These are phyloP conservation scores for Sophora flavescens DNA, from an alignment of 306 rosid species.

Conservation along the genomic window DNA sequence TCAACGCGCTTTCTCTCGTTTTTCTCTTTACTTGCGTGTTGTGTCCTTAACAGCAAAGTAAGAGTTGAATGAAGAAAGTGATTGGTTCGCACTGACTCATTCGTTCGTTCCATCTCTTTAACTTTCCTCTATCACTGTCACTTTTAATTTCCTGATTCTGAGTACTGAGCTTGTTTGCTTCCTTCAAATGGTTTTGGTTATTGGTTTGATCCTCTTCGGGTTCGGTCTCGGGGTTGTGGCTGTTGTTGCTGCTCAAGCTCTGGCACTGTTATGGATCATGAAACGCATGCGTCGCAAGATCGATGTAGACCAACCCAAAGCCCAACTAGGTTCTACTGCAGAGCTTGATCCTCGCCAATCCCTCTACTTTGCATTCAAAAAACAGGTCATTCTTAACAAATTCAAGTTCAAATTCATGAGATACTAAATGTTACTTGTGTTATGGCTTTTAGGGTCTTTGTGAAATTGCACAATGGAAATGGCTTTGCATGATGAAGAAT, in stretches of 20 bases:
- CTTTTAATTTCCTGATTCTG: not conserved
- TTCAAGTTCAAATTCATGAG: not conserved
- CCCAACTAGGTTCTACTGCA: not conserved
- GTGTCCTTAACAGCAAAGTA: too few relatives aligned
- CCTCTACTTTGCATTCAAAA: constrained; percentile 58
- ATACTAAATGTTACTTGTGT: not conserved
- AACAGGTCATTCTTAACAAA: constrained; percentile 59
- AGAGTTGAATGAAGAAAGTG: too few relatives aligned
- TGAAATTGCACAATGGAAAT: not conserved
- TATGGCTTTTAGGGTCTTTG: not conserved
- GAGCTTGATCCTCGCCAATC: constrained; percentile 71
- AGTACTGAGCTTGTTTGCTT: not conserved
- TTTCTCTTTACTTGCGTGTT: too few relatives aligned
- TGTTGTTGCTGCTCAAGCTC: constrained; percentile 64
- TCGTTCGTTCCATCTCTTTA: not conserved
- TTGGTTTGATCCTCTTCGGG: constrained; percentile 60
- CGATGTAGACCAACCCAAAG: constrained; percentile 43
- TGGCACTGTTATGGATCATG: constrained; percentile 55
- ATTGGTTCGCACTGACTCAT: not conserved
- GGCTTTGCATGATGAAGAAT: not conserved
- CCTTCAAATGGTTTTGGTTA: constrained; percentile 41
- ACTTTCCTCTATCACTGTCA: not conserved
- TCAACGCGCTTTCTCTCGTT: constrained; percentile 35
- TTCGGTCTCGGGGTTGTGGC: constrained; percentile 69
- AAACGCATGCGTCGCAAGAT: constrained; percentile 59